Conservation (phyloP, 129 eudicot genomes). For the Smallanthus sonchifolius region DNA sequence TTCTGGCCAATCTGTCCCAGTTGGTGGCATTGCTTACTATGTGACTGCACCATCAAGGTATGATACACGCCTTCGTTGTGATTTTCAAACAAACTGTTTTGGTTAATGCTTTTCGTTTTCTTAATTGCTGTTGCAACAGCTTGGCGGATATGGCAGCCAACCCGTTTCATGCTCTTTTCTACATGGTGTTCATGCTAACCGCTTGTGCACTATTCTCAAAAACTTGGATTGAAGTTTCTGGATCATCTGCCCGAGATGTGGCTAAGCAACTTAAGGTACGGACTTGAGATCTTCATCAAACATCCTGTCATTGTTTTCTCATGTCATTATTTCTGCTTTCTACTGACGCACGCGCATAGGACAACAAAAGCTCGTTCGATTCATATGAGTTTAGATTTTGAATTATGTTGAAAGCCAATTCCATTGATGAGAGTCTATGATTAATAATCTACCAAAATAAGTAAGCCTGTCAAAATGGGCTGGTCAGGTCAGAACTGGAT, state of each 20-base stretch:
- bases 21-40: constrained; percentile 73
- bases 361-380: not conserved
- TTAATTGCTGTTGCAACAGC: constrained; percentile 29
- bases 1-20: constrained; percentile 60
- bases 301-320: not conserved
- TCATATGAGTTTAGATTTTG: not conserved
- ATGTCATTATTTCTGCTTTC: not conserved
- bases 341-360: not conserved
- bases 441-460: not conserved
- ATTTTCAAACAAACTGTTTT: not conserved
- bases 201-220: constrained; percentile 68
- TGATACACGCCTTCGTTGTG: not conserved
- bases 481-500: not conserved
- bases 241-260: constrained; percentile 66
- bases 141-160: constrained; percentile 67
- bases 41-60: constrained; percentile 79
- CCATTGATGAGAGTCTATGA: not conserved
- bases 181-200: constrained; percentile 58
- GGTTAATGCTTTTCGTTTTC: not conserved
- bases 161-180: constrained; percentile 64
- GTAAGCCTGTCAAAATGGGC: not conserved
- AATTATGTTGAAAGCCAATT: not conserved
- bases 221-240: constrained; percentile 71
- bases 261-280: constrained; percentile 72
- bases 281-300: not conserved